Evolutionary conservation across 179 eudicot species (phyloP), one percentile per base, ranked within the genome.

Genomic region (Actinidia chinensis): DNA sequence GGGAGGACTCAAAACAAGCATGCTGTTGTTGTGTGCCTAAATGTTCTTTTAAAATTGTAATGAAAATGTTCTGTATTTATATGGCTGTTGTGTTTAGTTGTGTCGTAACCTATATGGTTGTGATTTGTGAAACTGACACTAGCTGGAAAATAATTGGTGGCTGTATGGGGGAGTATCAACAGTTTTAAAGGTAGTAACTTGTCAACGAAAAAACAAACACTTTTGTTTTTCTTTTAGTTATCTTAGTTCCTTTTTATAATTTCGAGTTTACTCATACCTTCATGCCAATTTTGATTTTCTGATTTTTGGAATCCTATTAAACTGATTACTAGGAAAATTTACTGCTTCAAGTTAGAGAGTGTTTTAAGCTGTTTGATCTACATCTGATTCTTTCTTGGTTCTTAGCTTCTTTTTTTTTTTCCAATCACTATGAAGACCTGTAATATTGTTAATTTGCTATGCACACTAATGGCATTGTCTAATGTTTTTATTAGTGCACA

Each of bases 351-450:
- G 54, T 60, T 46, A 25, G 15, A 60, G 12, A 59, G 44, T 1
- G 25, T 6, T 73, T 50, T 61, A 47, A 22, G 76, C 80, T 46
- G 69, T 68, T 71, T 47, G 23, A 51, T 73, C 18, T 47, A 79
- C 25, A 47, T 20, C 17, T 5, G 3, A 36, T 36, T 36, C 1
- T 58, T 42, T 55, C 22, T 5, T 55, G 18, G 36, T 65, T 36
- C 46, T 65, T 36, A 13, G 36, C 17, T 64, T 36, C 0, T 33
- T 71, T 48, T 60, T 22, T 23, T 36, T 36, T 36, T 36, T 36
- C 18, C 18, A 43, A 55, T 14, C 42, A 23, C 22, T 56, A 73
- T 15, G n/a, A 36, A 9, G 42, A 51, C 54, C 55, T 47, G 25
- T n/a, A 55, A 68, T 40, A 55, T 46, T 69, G 44, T 7, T 23